phyloP scores from a whole-genome alignment of 2,329 filamentous ascomycete genomes.

The Botrytis sinoallii region DNA sequence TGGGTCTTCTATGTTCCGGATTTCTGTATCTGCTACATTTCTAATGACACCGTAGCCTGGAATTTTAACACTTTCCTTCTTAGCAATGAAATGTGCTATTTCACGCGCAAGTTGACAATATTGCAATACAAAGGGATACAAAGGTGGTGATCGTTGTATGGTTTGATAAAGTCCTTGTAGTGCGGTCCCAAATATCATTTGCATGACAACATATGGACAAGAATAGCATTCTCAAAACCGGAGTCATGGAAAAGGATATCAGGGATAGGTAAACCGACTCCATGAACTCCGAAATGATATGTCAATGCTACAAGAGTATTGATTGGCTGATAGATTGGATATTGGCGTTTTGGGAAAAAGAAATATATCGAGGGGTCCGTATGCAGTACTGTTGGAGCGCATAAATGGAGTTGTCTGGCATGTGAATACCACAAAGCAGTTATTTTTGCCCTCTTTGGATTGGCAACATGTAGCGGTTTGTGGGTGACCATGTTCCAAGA shows the following conservation, averaged over 20 bases:
- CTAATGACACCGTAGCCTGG: background rate
- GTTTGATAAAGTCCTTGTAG: background rate
- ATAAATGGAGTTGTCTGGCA: background rate
- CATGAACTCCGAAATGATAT: background rate
- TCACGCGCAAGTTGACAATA: background rate
- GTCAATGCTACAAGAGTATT: background rate
- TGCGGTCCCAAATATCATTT: background rate
- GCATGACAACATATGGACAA: background rate
- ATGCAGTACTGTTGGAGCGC: background rate
- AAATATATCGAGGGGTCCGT: background rate
- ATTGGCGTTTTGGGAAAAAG: background rate
- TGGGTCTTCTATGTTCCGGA: background rate
- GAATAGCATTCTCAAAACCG: background rate
- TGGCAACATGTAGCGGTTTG: background rate
- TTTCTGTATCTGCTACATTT: background rate
- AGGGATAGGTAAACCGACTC: background rate
- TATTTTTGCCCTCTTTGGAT: background rate
- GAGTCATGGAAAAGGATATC: background rate
- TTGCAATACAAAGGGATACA: background rate
- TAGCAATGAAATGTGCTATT: background rate
- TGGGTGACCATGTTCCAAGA: background rate
- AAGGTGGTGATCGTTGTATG: no score
- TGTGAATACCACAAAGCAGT: background rate
- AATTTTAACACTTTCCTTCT: background rate
- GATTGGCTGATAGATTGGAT: background rate